Conservation (phyloP, 495 filamentous ascomycete genomes). For the Parathielavia hyrcaniae region DNA sequence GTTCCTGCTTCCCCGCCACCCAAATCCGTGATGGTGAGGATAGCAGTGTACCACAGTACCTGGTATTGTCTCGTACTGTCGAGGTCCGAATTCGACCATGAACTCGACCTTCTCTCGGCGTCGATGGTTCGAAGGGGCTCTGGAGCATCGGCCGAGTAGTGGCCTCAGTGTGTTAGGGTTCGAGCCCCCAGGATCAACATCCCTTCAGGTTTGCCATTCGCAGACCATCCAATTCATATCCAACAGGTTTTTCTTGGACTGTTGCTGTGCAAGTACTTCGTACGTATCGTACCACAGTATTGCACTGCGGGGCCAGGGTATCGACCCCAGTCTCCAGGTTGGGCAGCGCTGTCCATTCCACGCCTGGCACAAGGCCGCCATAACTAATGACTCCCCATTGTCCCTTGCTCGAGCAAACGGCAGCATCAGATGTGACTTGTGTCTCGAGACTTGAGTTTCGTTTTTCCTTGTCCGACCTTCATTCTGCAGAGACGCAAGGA, state of each 20-base stretch:
- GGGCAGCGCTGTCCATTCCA: slow-evolving; percentile 15
- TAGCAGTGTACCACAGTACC: too few species aligned
- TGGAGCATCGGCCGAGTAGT: neutral
- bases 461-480: neutral
- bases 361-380: slow-evolving; percentile 9
- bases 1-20: neutral
- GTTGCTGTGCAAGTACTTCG: neutral
- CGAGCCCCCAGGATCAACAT: neutral
- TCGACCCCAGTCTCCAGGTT: slow-evolving; percentile 11
- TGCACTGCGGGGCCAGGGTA: slow-evolving; percentile 13
- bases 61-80: too few species aligned
- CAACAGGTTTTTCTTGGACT: slow-evolving; percentile 9
- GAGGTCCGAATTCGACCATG: neutral
- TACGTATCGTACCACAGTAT: too few species aligned
- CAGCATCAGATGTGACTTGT: slow-evolving; percentile 1
- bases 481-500: slow-evolving; percentile 3
- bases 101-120: neutral
- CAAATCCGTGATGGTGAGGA: neutral
- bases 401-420: neutral
- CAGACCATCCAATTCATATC: neutral
- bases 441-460: neutral
- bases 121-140: neutral
- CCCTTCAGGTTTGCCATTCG: neutral
- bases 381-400: slow-evolving; percentile 11
- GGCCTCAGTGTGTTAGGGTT: neutral